A percentile compares a stretch with the other conserved stretches of the same genome.
These are phyloP conservation scores for Venturia carpophila DNA, from an alignment of 2,329 filamentous ascomycete genomes.

Conservation along the genomic window DNA sequence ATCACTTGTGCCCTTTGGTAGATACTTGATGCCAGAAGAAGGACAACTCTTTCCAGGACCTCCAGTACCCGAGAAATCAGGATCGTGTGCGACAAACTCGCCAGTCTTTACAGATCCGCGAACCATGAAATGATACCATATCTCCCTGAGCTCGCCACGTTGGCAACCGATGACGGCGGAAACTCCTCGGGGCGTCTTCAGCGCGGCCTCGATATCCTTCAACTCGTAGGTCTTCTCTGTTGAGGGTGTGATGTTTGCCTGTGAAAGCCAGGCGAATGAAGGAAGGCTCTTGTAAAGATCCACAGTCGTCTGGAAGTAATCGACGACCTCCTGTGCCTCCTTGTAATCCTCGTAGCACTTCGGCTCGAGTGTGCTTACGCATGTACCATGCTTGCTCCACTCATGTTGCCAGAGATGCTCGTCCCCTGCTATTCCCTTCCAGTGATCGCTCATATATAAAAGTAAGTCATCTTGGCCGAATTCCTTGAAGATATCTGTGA, in stretches of 20 bases:
- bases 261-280: constrained; percentile 20
- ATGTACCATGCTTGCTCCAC: constrained; percentile 26
- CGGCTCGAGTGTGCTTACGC: constrained; percentile 24
- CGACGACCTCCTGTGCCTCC: constrained; percentile 23
- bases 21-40: constrained; percentile 54
- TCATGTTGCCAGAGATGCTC: constrained; percentile 21
- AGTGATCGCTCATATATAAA: constrained; percentile 23
- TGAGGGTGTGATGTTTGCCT: constrained; percentile 42
- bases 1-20: constrained; percentile 43
- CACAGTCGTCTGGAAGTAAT: constrained; percentile 23
- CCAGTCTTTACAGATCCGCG: constrained; percentile 53
- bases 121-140: constrained; percentile 59
- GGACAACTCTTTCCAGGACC: constrained; percentile 51
- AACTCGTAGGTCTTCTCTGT: constrained; percentile 51
- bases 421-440: constrained; percentile 22
- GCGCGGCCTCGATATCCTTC: constrained; percentile 50
- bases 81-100: constrained; percentile 49
- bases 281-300: constrained; percentile 23
- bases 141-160: constrained; percentile 42
- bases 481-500: constrained; percentile 22
- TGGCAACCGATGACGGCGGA: constrained; percentile 52
- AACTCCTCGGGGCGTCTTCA: constrained; percentile 41
- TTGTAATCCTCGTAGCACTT: constrained; percentile 23
- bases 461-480: constrained; percentile 22
- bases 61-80: constrained; percentile 32